Percentiles rank a stretch among this genome's conserved stretches.
Evolutionary conservation across 2,329 filamentous ascomycete species (phyloP).

Genomic region (Fusarium udum): DNA sequence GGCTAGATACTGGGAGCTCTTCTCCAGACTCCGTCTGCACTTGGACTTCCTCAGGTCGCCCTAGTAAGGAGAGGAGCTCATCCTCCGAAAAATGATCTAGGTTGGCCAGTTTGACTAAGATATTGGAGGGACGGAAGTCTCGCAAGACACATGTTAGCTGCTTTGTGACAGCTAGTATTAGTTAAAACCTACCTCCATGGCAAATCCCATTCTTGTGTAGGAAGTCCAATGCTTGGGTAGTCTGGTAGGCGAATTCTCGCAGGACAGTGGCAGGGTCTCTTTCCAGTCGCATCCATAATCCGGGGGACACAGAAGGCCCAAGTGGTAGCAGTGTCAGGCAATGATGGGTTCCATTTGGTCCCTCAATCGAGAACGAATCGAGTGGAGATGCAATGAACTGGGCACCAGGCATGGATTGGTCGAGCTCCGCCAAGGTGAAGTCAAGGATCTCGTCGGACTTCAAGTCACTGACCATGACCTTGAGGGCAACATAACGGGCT

Average conservation of each 20-base stretch:
- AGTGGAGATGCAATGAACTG: background rate
- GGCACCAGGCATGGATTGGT: background rate
- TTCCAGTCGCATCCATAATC: slow-evolving; percentile 6
- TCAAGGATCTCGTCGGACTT: background rate
- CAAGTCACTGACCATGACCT: background rate
- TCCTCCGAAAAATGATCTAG: slow-evolving; percentile 39
- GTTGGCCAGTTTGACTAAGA: slow-evolving; percentile 35
- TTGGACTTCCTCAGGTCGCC: slow-evolving; percentile 1
- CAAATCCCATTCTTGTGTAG: slow-evolving; percentile 44
- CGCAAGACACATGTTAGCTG: rapidly evolving
- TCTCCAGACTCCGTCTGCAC: slow-evolving; percentile 15
- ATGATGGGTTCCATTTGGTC: slow-evolving; percentile 42
- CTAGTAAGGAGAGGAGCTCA: slow-evolving; percentile 27
- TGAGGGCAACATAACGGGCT: background rate
- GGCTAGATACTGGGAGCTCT: slow-evolving; percentile 19
- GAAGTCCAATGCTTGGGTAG: slow-evolving; percentile 32
- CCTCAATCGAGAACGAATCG: rapidly evolving
- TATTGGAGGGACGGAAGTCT: slow-evolving; percentile 45
- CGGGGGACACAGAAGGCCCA: slow-evolving; percentile 39
- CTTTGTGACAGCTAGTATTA: no score
- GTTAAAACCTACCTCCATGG: slow-evolving; percentile 48
- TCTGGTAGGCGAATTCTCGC: slow-evolving; percentile 34
- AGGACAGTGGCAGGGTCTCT: slow-evolving; percentile 4
- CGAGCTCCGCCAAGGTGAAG: background rate
- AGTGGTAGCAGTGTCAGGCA: slow-evolving; percentile 43